Evolutionary conservation across 1,284 basidiomycete species (phyloP).

Genomic region (Marasmius tenuissimus): DNA sequence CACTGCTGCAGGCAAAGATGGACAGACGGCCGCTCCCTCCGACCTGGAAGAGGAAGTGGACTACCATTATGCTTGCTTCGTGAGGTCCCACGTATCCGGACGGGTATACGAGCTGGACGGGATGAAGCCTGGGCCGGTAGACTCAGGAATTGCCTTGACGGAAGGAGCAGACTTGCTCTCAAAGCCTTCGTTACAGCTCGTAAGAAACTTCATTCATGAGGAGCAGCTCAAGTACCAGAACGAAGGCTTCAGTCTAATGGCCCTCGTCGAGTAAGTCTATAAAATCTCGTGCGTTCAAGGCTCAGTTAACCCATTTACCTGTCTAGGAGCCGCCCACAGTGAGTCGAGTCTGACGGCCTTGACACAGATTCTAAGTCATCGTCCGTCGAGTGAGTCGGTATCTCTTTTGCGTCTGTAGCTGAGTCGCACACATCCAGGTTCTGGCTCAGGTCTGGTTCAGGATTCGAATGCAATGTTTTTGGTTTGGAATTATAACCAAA

Average conservation of each 20-base stretch:
- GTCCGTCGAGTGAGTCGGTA: not conserved
- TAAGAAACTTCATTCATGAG: slow-evolving; percentile 26
- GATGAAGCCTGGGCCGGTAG: slow-evolving; percentile 30
- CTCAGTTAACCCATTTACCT: too few relatives aligned
- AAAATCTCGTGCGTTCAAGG: too few relatives aligned
- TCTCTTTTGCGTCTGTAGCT: not conserved
- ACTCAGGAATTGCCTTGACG: slow-evolving; percentile 23
- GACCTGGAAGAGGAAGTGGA: slow-evolving; percentile 27
- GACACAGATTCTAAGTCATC: not conserved
- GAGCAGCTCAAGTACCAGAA: slow-evolving; percentile 20
- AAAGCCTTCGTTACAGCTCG: slow-evolving; percentile 22
- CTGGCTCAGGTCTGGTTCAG: not conserved
- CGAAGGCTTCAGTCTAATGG: slow-evolving; percentile 32
- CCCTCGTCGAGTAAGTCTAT: slow-evolving; percentile 17
- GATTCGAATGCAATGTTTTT: not conserved
- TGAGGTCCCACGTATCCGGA: slow-evolving; percentile 25
- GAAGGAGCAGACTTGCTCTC: slow-evolving; percentile 27
- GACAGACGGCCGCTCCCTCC: slow-evolving; percentile 23
- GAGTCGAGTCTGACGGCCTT: not conserved
- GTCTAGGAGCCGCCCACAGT: too few relatives aligned
- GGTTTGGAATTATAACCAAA: not conserved
- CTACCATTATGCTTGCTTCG: slow-evolving; percentile 33
- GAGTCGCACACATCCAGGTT: not conserved
- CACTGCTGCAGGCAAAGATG: slow-evolving; percentile 23
- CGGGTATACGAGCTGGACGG: slow-evolving; percentile 36